phyloP scores from a whole-genome alignment of 352 stramenopile species.

The Phytophthora hybrid region DNA sequence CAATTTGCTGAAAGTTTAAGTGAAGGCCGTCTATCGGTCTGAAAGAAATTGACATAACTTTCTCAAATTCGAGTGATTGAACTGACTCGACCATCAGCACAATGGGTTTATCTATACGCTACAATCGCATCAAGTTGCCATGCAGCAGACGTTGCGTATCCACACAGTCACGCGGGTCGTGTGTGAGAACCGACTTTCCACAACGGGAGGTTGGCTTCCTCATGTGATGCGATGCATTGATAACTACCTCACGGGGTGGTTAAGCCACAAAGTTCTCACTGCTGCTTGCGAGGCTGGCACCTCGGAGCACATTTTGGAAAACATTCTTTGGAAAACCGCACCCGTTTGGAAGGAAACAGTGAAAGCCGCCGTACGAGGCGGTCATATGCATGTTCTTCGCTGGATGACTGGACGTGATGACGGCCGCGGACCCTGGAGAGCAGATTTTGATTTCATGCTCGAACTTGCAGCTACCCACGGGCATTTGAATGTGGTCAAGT shows the following conservation, averaged over 20 bases:
- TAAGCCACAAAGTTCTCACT: not conserved
- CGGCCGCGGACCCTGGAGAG: not conserved
- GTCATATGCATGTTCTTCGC: not conserved
- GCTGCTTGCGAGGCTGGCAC: not conserved
- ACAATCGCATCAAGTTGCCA: not conserved
- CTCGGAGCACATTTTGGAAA: not conserved
- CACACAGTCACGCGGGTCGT: not conserved
- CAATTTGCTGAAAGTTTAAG: too few relatives aligned
- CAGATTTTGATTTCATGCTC: not conserved
- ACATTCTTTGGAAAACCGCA: not conserved
- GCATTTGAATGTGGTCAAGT: constrained; percentile 2
- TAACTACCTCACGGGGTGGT: too few relatives aligned
- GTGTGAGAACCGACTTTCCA: not conserved
- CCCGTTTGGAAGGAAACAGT: not conserved
- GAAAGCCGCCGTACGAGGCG: not conserved
- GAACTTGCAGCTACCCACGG: constrained; percentile 7
- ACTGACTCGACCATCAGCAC: too few relatives aligned
- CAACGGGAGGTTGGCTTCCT: not conserved
- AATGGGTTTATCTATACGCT: too few relatives aligned
- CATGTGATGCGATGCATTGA: constrained; percentile 1
- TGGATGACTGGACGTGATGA: not conserved
- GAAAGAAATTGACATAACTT: too few relatives aligned
- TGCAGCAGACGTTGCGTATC: not conserved
- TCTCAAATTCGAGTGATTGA: too few relatives aligned
- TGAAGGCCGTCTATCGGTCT: too few relatives aligned